These are phyloP conservation scores for Hygrocybe punicea DNA, from an alignment of 768 basidiomycete species.

Conservation along the genomic window DNA sequence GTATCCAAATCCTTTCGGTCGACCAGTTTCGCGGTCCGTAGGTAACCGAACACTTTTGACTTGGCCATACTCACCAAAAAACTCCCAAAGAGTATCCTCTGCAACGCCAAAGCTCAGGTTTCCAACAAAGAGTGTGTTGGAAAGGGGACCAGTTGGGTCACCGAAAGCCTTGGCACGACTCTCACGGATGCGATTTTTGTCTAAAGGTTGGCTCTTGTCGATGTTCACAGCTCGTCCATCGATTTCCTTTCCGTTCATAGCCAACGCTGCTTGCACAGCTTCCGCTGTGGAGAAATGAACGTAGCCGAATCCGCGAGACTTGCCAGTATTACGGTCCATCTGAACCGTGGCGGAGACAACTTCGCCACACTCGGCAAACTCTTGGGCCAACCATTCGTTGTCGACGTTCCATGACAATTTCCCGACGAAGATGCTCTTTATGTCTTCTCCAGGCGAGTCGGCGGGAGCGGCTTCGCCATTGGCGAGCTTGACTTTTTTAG, in stretches of 20 bases:
- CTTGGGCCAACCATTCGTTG: constrained; percentile 88
- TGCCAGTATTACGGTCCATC: constrained; percentile 76
- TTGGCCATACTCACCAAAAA: constrained; percentile 82
- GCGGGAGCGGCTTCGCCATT: constrained; percentile 50
- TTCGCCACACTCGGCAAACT: constrained; percentile 87
- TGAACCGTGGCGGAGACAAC: constrained; percentile 87
- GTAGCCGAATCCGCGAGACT: constrained; percentile 82
- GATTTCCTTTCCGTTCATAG: constrained; percentile 81
- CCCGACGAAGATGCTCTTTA: constrained; percentile 84
- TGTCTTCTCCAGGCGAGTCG: constrained; percentile 45
- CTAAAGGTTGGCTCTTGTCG: constrained; percentile 67
- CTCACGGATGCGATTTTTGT: constrained; percentile 55
- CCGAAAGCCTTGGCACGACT: constrained; percentile 75
- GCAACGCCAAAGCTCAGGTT: constrained; percentile 77
- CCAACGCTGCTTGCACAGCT: constrained; percentile 77
- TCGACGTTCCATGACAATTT: constrained; percentile 95
- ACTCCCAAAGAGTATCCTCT: constrained; percentile 86
- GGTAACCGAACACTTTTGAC: constrained; percentile 87
- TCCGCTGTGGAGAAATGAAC: constrained; percentile 69
- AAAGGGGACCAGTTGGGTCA: constrained; percentile 63
- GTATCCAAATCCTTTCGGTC: constrained; percentile 94
- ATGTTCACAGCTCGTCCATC: constrained; percentile 88
- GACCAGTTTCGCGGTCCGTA: constrained; percentile 87
- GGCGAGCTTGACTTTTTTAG: constrained; percentile 81
- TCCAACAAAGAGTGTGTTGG: constrained; percentile 82